phyloP scores from a whole-genome alignment of 2,329 filamentous ascomycete species.

The Sporothrix phasma region DNA sequence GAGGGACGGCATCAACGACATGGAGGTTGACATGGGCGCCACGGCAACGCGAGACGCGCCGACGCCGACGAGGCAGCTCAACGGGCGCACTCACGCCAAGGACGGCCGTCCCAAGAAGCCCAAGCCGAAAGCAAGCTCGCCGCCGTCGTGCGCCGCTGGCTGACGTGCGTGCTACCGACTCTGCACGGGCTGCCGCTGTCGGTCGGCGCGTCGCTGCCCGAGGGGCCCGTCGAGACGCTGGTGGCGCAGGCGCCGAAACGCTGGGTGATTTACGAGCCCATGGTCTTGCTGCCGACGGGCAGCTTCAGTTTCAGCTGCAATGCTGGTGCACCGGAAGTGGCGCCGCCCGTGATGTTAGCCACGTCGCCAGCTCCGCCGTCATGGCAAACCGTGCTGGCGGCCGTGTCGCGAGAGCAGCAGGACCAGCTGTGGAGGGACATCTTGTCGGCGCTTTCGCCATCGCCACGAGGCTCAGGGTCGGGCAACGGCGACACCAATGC shows the following conservation, averaged over 20 bases:
- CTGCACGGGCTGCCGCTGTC: constrained; percentile 11
- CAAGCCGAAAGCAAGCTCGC: constrained; percentile 30
- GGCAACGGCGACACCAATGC: constrained; percentile 27
- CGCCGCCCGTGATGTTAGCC: constrained; percentile 12
- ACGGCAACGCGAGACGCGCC: background rate
- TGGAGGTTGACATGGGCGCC: background rate
- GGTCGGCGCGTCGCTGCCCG: background rate
- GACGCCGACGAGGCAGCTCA: background rate
- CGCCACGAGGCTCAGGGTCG: background rate
- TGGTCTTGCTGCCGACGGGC: constrained; percentile 50
- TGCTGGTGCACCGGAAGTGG: background rate
- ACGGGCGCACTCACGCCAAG: constrained; percentile 23
- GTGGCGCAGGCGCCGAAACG: constrained; percentile 40
- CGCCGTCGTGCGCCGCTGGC: constrained; percentile 29
- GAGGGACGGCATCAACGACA: background rate
- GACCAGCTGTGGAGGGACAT: constrained; percentile 39
- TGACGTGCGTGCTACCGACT: constrained; percentile 15
- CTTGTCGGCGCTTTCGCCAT: constrained; percentile 34
- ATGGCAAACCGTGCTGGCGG: constrained; percentile 33
- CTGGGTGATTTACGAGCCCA: constrained; percentile 51
- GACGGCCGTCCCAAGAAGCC: constrained; percentile 15
- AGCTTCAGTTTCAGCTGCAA: constrained; percentile 43
- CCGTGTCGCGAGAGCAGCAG: constrained; percentile 20
- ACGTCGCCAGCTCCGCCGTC: background rate
- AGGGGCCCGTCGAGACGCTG: constrained; percentile 21